Percentiles rank a stretch among this genome's conserved stretches.
phyloP scores from a whole-genome alignment of 257 asterid genomes.

The Schizonepeta tenuifolia region DNA sequence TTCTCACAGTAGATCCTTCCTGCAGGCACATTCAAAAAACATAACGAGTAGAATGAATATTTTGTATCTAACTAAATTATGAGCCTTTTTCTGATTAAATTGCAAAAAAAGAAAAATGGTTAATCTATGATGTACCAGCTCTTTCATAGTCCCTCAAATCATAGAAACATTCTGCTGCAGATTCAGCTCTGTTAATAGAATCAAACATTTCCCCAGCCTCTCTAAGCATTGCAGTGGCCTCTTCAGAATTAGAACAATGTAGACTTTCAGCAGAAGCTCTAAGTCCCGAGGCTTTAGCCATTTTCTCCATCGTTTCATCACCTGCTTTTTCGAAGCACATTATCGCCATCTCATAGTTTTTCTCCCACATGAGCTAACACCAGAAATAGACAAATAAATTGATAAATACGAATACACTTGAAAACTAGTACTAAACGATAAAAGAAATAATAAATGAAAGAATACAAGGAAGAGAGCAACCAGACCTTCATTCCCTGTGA shows the following conservation, averaged over 20 bases:
- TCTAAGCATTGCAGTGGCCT: conserved; percentile 44
- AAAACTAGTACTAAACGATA: not conserved
- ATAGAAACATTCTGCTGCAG: conserved; percentile 68
- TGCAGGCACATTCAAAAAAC: conserved; percentile 22
- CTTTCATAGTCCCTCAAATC: conserved; percentile 61
- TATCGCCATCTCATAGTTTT: conserved; percentile 71
- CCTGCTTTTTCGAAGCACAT: conserved; percentile 75
- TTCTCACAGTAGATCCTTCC: conserved; percentile 52
- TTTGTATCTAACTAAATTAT: too few species aligned
- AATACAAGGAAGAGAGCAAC: not conserved
- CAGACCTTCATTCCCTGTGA: conserved; percentile 66
- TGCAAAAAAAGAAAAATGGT: too few species aligned
- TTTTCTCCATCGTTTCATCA: conserved; percentile 52
- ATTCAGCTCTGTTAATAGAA: conserved; percentile 48
- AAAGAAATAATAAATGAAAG: not conserved
- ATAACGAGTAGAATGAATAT: not conserved
- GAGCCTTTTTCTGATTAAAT: not conserved
- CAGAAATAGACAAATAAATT: not conserved
- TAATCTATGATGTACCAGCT: conserved; percentile 49
- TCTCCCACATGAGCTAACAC: conserved; percentile 67
- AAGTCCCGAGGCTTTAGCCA: conserved; percentile 58
- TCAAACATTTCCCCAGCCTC: conserved; percentile 74
- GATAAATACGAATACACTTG: not conserved
- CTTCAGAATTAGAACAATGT: conserved; percentile 43
- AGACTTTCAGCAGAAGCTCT: conserved; percentile 49